Conservation (phyloP, 2,329 filamentous ascomycete species). For the Xylariaceae sp. region DNA sequence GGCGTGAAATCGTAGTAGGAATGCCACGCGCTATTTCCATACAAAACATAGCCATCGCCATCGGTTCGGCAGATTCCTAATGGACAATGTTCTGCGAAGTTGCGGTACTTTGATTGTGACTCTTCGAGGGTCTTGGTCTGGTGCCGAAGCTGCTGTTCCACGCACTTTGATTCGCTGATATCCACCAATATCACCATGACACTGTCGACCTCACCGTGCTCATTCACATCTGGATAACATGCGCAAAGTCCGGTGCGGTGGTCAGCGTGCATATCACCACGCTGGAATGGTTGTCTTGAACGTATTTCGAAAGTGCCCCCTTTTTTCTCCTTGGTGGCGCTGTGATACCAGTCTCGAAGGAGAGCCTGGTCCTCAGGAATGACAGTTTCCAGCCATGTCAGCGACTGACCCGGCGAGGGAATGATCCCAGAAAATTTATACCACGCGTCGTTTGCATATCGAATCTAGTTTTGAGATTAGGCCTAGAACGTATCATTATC, state of each 20-base stretch:
- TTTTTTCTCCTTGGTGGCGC: conserved; percentile 15
- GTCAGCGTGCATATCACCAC: conserved; percentile 20
- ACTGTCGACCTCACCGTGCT: conserved; percentile 17
- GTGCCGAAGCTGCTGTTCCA: conserved; percentile 20
- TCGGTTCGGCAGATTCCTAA: conserved; percentile 24
- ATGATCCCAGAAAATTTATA: conserved; percentile 18
- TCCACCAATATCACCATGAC: conserved; percentile 24
- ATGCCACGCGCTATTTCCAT: conserved; percentile 23
- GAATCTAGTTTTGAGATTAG: conserved; percentile 8
- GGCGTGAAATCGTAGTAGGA: conserved; percentile 16
- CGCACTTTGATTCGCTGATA: conserved; percentile 25
- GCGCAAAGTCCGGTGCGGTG: conserved; percentile 21
- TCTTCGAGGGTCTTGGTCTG: conserved; percentile 20
- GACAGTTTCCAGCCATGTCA: conserved; percentile 18
- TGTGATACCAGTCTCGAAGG: conserved; percentile 17
- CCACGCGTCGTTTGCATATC: conserved; percentile 25
- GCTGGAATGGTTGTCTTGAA: conserved; percentile 19
- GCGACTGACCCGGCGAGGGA: conserved; percentile 9
- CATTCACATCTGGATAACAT: conserved; percentile 21
- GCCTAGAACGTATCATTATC: conserved; percentile 1
- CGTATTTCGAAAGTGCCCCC: conserved; percentile 23
- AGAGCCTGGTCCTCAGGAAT: conserved; percentile 17
- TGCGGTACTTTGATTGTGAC: conserved; percentile 20
- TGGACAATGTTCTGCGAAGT: conserved; percentile 23
- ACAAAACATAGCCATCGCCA: conserved; percentile 17